phyloP scores from a whole-genome alignment of 768 basidiomycete genomes.

The Lactarius deliciosus region DNA sequence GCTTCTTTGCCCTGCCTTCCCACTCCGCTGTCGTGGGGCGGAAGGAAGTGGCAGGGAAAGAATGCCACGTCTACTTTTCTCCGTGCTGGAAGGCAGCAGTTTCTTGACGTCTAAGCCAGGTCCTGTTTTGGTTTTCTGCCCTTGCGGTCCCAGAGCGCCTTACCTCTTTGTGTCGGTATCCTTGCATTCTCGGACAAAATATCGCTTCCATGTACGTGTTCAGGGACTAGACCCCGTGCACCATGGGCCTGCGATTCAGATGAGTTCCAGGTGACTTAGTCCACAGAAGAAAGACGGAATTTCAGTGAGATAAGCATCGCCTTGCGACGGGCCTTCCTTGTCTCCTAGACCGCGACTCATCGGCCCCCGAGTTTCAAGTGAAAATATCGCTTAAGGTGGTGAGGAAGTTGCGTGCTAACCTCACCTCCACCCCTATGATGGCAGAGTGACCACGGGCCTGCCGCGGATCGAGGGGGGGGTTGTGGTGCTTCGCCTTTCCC shows the following conservation, averaged over 20 bases:
- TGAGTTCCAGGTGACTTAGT: slow-evolving; percentile 11
- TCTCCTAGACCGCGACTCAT: slow-evolving; percentile 5
- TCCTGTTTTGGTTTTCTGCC: slow-evolving; percentile 16
- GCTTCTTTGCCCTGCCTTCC: slow-evolving; percentile 24
- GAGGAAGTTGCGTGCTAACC: slow-evolving; percentile 20
- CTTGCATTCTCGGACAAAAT: slow-evolving; percentile 23
- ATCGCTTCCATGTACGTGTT: slow-evolving; percentile 26
- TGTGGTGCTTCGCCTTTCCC: slow-evolving; percentile 7
- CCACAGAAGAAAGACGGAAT: slow-evolving; percentile 10
- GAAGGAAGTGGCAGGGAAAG: slow-evolving; percentile 13
- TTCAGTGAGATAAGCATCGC: slow-evolving; percentile 25
- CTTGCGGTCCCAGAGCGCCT: slow-evolving; percentile 26
- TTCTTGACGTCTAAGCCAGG: slow-evolving; percentile 20
- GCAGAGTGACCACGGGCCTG: not conserved
- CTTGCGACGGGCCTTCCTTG: slow-evolving; percentile 13
- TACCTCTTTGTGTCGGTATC: slow-evolving; percentile 16
- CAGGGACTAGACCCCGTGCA: slow-evolving; percentile 22
- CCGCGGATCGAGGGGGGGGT: slow-evolving; percentile 20
- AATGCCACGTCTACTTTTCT: slow-evolving; percentile 21
- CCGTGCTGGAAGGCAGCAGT: slow-evolving; percentile 23
- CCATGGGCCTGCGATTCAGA: slow-evolving; percentile 17
- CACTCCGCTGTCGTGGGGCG: slow-evolving; percentile 19
- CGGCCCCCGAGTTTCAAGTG: not conserved
- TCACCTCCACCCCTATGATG: slow-evolving; percentile 14
- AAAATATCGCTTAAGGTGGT: slow-evolving; percentile 3